Evolutionary conservation across 129 eudicot species (phyloP), one percentile per base, ranked within the genome.

Genomic region (Cynara cardunculus): DNA sequence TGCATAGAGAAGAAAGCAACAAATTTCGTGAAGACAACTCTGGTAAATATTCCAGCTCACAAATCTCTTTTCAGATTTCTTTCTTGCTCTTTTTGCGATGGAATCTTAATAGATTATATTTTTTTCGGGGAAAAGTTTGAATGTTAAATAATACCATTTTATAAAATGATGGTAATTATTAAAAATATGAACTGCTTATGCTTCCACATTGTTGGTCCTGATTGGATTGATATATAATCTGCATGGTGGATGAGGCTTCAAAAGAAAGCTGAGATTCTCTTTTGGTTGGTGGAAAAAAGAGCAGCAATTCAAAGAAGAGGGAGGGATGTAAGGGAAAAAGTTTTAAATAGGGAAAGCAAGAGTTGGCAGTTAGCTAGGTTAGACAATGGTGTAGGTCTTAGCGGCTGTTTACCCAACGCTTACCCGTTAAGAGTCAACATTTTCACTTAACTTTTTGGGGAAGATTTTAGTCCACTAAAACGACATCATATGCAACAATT

Each of bases 1-100:
- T 39, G 75, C 81, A 32, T 30, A 73, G 78, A 76, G 93, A 89
- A 87, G 90, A 85, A 83, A 74, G 78, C 78, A 80, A 65, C 75
- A 70, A 74, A 24, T 75, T 74, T 73, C 80, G 46, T 71, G 90
- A 87, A 56, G 89, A 85, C 28, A 80, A 79, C 83, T 76, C 78
- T 78, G 90, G 93, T 84, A 84, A 82, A 16, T 72, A 25, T 64
- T 28, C 31, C 34, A 21, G 59, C 64, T 65, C 62, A 73, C 34
- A 65, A 62, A 62, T 62, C 68, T 62, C 26, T 62, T 62, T 1
- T 62, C 6, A 14, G 27, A 22, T 62, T 22, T 62, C 68, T 61
- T 19, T n/a, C 26, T n/a, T 49, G 21, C 61, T 49, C 21, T 62
- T 7, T 21, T 19, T 21, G 68, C 3, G 11, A 19, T 4, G 13